Percentiles rank a stretch among this genome's conserved stretches.
Conservation (phyloP, 805 yeast genomes). For the Wickerhamiella kurtzmanii region DNA sequence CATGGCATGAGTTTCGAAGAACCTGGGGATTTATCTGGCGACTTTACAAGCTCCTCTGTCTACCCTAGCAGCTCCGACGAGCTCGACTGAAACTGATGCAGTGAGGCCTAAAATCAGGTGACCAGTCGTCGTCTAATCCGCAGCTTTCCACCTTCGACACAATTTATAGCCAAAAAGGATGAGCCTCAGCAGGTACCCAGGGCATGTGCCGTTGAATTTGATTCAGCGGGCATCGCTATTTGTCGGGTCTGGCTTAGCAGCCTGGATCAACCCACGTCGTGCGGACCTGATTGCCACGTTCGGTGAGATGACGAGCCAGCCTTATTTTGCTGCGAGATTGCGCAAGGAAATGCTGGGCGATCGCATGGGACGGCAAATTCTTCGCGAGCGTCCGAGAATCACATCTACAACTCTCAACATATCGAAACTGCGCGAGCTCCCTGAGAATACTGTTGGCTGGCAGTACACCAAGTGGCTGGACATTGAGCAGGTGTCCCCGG, state of each 20-base stretch:
- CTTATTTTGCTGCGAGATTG: constrained; percentile 46
- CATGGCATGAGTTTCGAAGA: too few species aligned
- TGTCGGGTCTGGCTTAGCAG: constrained; percentile 61
- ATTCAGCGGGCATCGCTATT: constrained; percentile 54
- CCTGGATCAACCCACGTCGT: constrained; percentile 34
- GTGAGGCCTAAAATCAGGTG: not conserved
- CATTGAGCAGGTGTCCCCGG: constrained; percentile 83
- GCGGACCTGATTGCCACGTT: constrained; percentile 30
- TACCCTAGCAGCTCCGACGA: too few species aligned
- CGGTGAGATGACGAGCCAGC: constrained; percentile 83
- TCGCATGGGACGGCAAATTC: constrained; percentile 59
- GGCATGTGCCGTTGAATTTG: constrained; percentile 60
- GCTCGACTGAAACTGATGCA: too few species aligned
- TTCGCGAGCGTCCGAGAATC: constrained; percentile 71
- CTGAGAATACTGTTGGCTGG: constrained; percentile 60
- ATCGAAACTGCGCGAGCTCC: constrained; percentile 43
- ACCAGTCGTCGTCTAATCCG: not conserved
- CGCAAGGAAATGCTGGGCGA: constrained; percentile 65
- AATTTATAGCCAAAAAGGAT: too few species aligned
- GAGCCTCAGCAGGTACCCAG: constrained; percentile 35
- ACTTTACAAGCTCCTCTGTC: not conserved
- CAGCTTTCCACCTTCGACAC: too few species aligned
- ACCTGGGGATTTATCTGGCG: too few species aligned
- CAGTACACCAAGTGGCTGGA: constrained; percentile 74
- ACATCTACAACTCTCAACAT: constrained; percentile 58